phyloP scores from a whole-genome alignment of 2,329 filamentous ascomycete species.

The Colletotrichum sp. region DNA sequence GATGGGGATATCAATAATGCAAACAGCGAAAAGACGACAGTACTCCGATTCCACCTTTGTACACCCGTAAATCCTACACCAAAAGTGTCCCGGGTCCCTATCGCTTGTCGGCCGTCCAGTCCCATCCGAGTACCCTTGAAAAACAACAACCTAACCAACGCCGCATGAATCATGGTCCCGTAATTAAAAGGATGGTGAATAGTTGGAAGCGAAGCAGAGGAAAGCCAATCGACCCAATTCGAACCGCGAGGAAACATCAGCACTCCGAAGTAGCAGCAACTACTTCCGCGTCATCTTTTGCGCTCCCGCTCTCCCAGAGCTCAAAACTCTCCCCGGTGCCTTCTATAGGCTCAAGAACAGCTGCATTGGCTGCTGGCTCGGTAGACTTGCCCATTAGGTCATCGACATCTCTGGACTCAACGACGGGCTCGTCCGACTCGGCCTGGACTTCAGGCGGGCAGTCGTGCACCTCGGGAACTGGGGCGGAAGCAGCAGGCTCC shows the following conservation, averaged over 20 bases:
- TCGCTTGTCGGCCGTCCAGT: background rate
- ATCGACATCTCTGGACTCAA: constrained; percentile 34
- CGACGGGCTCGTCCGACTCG: constrained; percentile 8
- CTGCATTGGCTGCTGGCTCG: constrained; percentile 45
- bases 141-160: constrained; percentile 1
- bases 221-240: background rate
- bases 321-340: constrained; percentile 67
- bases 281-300: constrained; percentile 58
- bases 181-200: constrained; percentile 20
- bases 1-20: constrained; percentile 7
- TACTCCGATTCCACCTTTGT: constrained; percentile 8
- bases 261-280: constrained; percentile 23
- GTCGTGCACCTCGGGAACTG: constrained; percentile 25
- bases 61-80: background rate
- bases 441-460: constrained; percentile 30
- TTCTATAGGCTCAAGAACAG: constrained; percentile 59
- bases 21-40: background rate
- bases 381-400: constrained; percentile 40
- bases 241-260: constrained; percentile 22
- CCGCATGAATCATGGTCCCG: constrained; percentile 18
- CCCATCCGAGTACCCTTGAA: background rate
- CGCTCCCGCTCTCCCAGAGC: constrained; percentile 74
- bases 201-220: constrained; percentile 14
- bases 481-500: constrained; percentile 13
- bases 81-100: background rate